These are phyloP conservation scores for Mycena epipterygia DNA, from an alignment of 768 basidiomycete species.

Conservation along the genomic window DNA sequence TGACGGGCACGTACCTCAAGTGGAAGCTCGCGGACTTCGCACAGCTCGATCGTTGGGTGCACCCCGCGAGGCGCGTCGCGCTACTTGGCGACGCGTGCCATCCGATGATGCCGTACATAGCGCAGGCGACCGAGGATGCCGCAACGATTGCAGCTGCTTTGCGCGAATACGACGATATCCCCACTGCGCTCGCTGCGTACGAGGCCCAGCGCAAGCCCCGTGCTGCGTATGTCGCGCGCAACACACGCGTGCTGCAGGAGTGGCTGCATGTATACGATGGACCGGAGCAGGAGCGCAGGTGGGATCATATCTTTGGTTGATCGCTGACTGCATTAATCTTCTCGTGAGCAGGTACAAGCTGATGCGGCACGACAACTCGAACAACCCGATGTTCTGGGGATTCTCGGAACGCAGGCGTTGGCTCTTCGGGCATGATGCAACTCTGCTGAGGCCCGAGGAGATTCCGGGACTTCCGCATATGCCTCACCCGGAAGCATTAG, in stretches of 20 bases:
- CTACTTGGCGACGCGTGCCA: constrained; percentile 47
- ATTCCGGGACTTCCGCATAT: constrained; percentile 3
- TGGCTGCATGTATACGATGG: constrained; percentile 67
- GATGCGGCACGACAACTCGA: constrained; percentile 52
- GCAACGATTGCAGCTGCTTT: constrained; percentile 57
- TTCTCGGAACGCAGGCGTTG: constrained; percentile 56
- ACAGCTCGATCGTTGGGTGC: constrained; percentile 45
- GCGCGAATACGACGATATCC: constrained; percentile 57
- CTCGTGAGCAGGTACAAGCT: constrained; percentile 54
- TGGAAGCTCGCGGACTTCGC: constrained; percentile 47
- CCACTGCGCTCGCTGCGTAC: constrained; percentile 59
- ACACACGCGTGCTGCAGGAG: constrained; percentile 61
- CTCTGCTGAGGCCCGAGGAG: background rate
- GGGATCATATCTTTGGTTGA: background rate
- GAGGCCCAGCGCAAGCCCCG: constrained; percentile 62
- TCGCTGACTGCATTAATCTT: background rate
- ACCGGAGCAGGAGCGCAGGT: constrained; percentile 57
- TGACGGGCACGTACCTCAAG: constrained; percentile 39
- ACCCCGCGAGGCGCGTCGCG: constrained; percentile 39
- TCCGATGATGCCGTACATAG: constrained; percentile 44
- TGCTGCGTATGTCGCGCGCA: constrained; percentile 58
- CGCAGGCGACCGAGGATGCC: constrained; percentile 53
- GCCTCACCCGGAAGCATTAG: background rate
- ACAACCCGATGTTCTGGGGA: constrained; percentile 67
- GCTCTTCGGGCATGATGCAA: constrained; percentile 61